Evolutionary conservation across 2,329 filamentous ascomycete genomes (phyloP).

Genomic region (Neocatenulostroma microsporum): DNA sequence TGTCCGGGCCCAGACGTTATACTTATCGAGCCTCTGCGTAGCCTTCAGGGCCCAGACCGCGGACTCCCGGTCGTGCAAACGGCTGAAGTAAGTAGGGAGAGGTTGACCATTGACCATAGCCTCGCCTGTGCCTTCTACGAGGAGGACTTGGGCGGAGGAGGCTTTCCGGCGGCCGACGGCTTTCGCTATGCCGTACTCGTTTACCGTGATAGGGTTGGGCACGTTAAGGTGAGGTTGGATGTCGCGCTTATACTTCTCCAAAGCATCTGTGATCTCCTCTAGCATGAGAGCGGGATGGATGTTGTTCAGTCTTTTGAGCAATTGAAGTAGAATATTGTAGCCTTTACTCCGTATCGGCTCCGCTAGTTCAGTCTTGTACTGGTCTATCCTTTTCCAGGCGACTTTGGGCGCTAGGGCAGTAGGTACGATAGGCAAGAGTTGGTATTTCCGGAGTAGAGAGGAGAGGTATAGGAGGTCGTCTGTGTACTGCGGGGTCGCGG

Average conservation of each 20-base stretch:
- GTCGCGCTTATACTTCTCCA: conserved; percentile 65
- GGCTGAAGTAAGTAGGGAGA: conserved; percentile 72
- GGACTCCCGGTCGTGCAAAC: conserved; percentile 89
- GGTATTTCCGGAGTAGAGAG: conserved; percentile 62
- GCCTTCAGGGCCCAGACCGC: conserved; percentile 83
- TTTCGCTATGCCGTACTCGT: conserved; percentile 68
- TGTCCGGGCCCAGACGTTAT: conserved; percentile 86
- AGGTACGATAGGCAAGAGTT: conserved; percentile 61
- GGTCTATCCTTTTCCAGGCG: conserved; percentile 70
- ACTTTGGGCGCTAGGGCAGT: conserved; percentile 61
- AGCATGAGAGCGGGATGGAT: conserved; percentile 77
- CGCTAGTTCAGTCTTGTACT: conserved; percentile 64
- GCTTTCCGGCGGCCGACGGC: conserved; percentile 83
- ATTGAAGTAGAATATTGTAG: conserved; percentile 66
- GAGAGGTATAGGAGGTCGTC: conserved; percentile 72
- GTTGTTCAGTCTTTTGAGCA: conserved; percentile 72
- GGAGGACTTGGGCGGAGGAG: conserved; percentile 72
- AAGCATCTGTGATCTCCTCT: conserved; percentile 54
- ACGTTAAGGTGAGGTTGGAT: conserved; percentile 63
- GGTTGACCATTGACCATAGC: conserved; percentile 82
- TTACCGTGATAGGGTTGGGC: conserved; percentile 56
- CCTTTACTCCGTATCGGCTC: conserved; percentile 68
- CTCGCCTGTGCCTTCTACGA: conserved; percentile 90
- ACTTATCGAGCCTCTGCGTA: conserved; percentile 81
- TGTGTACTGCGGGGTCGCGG: conserved; percentile 73